phyloP scores from a whole-genome alignment of 352 stramenopile genomes.

The Phytophthora ohioensis region DNA sequence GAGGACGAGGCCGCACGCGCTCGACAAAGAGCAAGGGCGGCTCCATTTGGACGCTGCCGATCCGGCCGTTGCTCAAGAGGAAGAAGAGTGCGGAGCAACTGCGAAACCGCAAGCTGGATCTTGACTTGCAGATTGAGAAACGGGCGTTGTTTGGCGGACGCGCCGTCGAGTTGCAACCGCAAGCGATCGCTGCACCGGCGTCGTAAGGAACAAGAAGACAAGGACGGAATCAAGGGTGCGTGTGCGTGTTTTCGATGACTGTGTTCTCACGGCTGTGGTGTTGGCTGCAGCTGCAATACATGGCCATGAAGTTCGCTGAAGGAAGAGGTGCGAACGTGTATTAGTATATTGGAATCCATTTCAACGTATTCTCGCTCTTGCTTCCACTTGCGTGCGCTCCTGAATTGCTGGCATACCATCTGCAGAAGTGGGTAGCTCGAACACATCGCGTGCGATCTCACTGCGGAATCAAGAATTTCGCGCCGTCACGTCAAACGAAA shows the following conservation, averaged over 20 bases:
- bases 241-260: constrained; percentile 18
- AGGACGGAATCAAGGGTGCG: not conserved
- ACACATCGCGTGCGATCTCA: constrained; percentile 6
- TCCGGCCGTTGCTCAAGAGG: constrained; percentile 58
- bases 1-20: constrained; percentile 25
- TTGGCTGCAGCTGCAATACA: constrained; percentile 15
- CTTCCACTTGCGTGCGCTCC: constrained; percentile 27
- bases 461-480: constrained; percentile 7
- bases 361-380: constrained; percentile 20
- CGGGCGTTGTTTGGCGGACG: constrained; percentile 29
- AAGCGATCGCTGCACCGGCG: constrained; percentile 26
- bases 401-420: constrained; percentile 11
- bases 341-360: constrained; percentile 33
- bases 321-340: constrained; percentile 27
- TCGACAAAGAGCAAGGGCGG: constrained; percentile 42
- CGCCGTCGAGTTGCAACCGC: constrained; percentile 51
- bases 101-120: constrained; percentile 59
- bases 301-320: constrained; percentile 3
- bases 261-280: constrained; percentile 19
- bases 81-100: constrained; percentile 59
- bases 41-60: constrained; percentile 55
- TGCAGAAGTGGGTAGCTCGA: constrained; percentile 10
- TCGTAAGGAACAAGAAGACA: constrained; percentile 19
- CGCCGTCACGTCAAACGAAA: constrained; percentile 5
- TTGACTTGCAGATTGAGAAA: constrained; percentile 58